Conservation (phyloP, 2,329 filamentous ascomycete genomes). For the Xylariaceae sp. region DNA sequence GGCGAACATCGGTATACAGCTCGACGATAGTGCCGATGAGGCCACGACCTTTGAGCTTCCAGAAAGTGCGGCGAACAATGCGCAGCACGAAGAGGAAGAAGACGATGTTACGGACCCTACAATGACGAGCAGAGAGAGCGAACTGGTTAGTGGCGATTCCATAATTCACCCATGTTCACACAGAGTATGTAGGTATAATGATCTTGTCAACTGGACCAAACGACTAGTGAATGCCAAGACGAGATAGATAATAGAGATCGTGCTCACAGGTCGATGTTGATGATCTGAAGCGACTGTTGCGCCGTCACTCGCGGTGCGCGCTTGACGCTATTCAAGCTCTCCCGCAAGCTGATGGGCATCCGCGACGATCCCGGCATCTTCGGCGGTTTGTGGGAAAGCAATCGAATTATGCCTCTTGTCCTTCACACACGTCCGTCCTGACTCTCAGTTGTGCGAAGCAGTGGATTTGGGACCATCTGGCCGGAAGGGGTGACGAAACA, state of each 20-base stretch:
- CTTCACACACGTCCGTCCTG: not conserved
- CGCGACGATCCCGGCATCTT: conserved; percentile 61
- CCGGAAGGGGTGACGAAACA: not conserved
- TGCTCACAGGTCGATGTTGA: conserved; percentile 66
- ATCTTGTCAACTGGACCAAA: not conserved
- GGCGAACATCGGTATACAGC: conserved; percentile 65
- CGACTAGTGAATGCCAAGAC: not conserved
- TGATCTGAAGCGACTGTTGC: conserved; percentile 50
- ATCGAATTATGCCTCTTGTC: not conserved
- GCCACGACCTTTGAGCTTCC: conserved; percentile 85
- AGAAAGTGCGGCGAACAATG: conserved; percentile 72
- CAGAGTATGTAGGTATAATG: not conserved
- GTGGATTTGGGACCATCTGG: conserved; percentile 9
- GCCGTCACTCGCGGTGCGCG: conserved; percentile 51
- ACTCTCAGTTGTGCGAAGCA: conserved; percentile 5
- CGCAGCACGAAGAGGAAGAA: conserved; percentile 85
- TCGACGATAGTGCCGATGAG: conserved; percentile 72
- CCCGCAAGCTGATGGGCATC: conserved; percentile 65
- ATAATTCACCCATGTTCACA: not conserved
- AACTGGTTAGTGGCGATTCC: conserved; percentile 4
- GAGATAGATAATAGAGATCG: not conserved
- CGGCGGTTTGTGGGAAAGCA: not conserved
- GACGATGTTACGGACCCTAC: conserved; percentile 75
- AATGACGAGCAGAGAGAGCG: not conserved
- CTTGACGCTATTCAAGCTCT: conserved; percentile 58